Conservation (phyloP, 2,329 filamentous ascomycete genomes). For the Hansfordia pulvinata region DNA sequence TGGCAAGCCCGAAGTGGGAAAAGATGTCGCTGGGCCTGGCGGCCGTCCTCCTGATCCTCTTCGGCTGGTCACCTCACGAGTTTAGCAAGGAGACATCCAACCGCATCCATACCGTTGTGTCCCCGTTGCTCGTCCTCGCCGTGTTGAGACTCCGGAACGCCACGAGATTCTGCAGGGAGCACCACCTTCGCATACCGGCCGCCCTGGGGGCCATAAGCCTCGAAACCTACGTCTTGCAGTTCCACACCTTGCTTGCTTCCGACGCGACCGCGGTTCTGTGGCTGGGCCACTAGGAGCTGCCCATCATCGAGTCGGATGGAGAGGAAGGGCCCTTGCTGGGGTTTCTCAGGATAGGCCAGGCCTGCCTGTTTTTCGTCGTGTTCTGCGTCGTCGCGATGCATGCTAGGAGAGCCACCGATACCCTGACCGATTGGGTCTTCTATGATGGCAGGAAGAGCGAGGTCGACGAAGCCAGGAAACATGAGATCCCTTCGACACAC, state of each 20-base stretch:
- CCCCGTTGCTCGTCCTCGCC: conserved; percentile 37
- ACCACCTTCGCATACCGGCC: conserved; percentile 31
- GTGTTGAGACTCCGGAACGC: conserved; percentile 39
- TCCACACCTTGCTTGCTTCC: conserved; percentile 50
- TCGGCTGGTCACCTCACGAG: conserved; percentile 17
- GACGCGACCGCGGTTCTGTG: too few species aligned
- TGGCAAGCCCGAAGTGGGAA: not conserved
- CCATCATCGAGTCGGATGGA: too few species aligned
- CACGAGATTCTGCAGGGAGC: conserved; percentile 22
- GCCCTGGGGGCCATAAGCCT: conserved; percentile 42
- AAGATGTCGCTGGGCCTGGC: not conserved
- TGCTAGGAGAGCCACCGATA: too few species aligned
- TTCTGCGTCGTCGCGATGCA: too few species aligned
- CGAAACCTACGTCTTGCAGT: conserved; percentile 46
- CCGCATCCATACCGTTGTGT: conserved; percentile 35
- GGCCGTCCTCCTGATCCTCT: conserved; percentile 14
- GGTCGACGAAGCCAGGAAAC: too few species aligned
- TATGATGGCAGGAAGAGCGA: too few species aligned
- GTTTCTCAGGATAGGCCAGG: too few species aligned
- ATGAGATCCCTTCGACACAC: too few species aligned
- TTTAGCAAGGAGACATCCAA: conserved; percentile 26
- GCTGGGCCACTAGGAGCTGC: too few species aligned
- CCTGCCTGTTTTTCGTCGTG: too few species aligned
- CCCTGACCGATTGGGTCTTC: too few species aligned
- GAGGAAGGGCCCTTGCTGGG: too few species aligned